Evolutionary conservation across 1,139 yeast genomes (phyloP).

Genomic region (Blastobotrys persicus): DNA sequence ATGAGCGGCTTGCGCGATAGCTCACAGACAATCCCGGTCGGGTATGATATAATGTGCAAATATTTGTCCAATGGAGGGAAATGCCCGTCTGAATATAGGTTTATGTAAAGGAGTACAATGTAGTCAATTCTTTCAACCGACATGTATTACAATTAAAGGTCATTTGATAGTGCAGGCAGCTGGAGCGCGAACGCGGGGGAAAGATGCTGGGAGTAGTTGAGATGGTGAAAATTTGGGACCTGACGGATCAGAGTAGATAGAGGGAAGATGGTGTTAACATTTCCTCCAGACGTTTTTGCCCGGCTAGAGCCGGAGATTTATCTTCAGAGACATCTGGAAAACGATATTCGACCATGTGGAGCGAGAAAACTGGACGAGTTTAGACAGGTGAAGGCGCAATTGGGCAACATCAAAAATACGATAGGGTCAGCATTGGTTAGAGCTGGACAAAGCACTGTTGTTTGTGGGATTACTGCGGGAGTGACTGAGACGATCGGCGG

Average conservation of each 20-base stretch:
- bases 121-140: too few relatives aligned
- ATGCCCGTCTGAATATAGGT: too few relatives aligned
- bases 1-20: too few relatives aligned
- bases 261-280: constrained; percentile 39
- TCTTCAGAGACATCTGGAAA: constrained; percentile 74
- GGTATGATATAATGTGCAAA: too few relatives aligned
- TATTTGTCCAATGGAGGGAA: too few relatives aligned
- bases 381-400: constrained; percentile 50
- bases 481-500: constrained; percentile 44
- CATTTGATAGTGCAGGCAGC: too few relatives aligned
- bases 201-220: background rate
- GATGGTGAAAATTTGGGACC: background rate
- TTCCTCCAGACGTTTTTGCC: constrained; percentile 80
- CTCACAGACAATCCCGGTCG: too few relatives aligned
- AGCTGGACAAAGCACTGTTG: constrained; percentile 71
- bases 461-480: constrained; percentile 75
- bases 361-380: constrained; percentile 70
- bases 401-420: constrained; percentile 16
- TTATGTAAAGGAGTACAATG: too few relatives aligned
- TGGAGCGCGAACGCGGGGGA: background rate
- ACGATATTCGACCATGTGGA: constrained; percentile 60
- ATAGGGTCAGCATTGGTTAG: constrained; percentile 73
- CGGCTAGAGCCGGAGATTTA: constrained; percentile 84
- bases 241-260: constrained; percentile 18
- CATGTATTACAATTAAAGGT: too few relatives aligned